Percentiles rank a stretch among this genome's conserved stretches.
These are phyloP conservation scores for Podaxis carcinomalis DNA, from an alignment of 768 basidiomycete genomes.

Conservation along the genomic window DNA sequence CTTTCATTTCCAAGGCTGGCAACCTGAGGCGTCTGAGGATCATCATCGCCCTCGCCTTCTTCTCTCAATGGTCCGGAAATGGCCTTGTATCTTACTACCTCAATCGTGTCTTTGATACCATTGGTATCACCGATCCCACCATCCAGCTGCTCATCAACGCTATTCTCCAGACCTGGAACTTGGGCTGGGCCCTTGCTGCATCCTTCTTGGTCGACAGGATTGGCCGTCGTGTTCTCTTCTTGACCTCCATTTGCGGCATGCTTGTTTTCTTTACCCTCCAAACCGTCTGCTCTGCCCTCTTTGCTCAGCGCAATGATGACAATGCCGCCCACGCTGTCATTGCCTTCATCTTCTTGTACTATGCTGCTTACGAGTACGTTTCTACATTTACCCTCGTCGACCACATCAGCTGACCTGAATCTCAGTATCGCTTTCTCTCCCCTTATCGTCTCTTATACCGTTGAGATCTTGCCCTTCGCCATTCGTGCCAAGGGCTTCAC, in stretches of 20 bases:
- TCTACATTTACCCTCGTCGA: neutral
- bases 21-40: conserved; percentile 76
- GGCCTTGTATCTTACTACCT: conserved; percentile 85
- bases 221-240: conserved; percentile 69
- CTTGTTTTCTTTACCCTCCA: conserved; percentile 62
- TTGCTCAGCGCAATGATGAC: conserved; percentile 33
- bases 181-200: conserved; percentile 34
- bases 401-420: conserved; percentile 3
- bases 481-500: conserved; percentile 86
- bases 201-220: conserved; percentile 48
- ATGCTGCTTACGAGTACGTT: conserved; percentile 68
- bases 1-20: conserved; percentile 61
- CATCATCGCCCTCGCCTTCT: conserved; percentile 74
- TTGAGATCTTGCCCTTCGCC: conserved; percentile 82
- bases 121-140: conserved; percentile 58
- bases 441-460: conserved; percentile 80
- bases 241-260: conserved; percentile 58
- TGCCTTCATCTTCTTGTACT: conserved; percentile 82
- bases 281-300: conserved; percentile 61
- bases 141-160: conserved; percentile 81
- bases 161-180: conserved; percentile 81
- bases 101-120: conserved; percentile 62
- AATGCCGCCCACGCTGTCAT: conserved; percentile 68
- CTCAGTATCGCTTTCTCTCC: conserved; percentile 74
- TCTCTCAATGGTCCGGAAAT: conserved; percentile 85